phyloP scores from a whole-genome alignment of 2,329 filamentous ascomycete genomes.

The Neocucurbitaria cava region DNA sequence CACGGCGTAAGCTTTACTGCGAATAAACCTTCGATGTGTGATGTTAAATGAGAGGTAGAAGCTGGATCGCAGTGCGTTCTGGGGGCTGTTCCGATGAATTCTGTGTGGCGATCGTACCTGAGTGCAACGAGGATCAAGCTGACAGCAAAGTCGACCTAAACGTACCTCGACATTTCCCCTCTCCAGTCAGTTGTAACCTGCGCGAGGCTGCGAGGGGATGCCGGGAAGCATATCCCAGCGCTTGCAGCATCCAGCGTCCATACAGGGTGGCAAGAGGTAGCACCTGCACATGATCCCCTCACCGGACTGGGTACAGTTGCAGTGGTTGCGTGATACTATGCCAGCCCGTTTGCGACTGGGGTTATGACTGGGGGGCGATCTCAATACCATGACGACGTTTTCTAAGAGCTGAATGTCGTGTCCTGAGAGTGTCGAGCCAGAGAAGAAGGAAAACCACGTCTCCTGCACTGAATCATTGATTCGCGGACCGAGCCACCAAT shows the following conservation, averaged over 20 bases:
- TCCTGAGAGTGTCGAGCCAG: background rate
- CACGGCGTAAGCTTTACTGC: background rate
- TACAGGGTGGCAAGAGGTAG: background rate
- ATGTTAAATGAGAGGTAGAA: slow-evolving; percentile 6
- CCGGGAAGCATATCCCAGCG: slow-evolving; percentile 12
- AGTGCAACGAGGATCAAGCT: slow-evolving; percentile 1
- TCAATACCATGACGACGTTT: slow-evolving; percentile 1
- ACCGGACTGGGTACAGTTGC: background rate
- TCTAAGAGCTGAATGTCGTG: slow-evolving; percentile 4
- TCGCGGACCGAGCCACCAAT: slow-evolving; percentile 12
- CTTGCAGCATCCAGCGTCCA: slow-evolving; percentile 5
- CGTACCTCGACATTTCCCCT: background rate
- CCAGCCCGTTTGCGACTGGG: background rate
- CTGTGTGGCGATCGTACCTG: background rate
- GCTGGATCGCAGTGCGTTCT: slow-evolving; percentile 1
- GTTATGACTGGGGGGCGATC: background rate
- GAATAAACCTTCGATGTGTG: background rate
- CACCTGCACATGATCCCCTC: slow-evolving; percentile 1
- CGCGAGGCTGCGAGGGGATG: slow-evolving; percentile 18
- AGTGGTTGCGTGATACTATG: background rate
- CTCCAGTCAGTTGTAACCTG: slow-evolving; percentile 10
- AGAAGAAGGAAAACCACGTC: slow-evolving; percentile 8
- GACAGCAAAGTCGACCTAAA: background rate
- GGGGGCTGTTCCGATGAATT: background rate
- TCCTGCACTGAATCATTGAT: slow-evolving; percentile 6